Evolutionary conservation across 2,329 filamentous ascomycete genomes (phyloP), one percentile per base, ranked within the genome.

Genomic region (Diaporthe sp.): DNA sequence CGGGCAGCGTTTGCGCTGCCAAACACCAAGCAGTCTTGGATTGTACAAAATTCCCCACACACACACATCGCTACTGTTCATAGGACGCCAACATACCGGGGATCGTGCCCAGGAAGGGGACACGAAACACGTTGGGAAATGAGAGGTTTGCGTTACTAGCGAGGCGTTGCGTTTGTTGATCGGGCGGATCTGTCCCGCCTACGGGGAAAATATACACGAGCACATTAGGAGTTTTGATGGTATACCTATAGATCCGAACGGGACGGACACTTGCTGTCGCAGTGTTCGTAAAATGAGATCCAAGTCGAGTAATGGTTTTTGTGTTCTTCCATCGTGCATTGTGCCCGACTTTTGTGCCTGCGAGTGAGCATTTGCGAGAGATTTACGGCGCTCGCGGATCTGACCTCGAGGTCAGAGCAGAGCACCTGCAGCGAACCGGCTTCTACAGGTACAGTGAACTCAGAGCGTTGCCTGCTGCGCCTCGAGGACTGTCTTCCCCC

Each of bases 151-250:
- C 65, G 58, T 65, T 65, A 37, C 34, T 31, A 73, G 71, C 71
- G 71, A 65, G 71, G 71, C 71, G 58, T 73, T 73, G n/a, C 34
- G 58, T 65, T 65, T 61, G 71, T 42, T 44, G 34, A 37, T 44
- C n/a, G 49, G 65, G 65, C 46, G 65, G 34, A 37, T 69, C 13
- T 12, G n/a, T 5, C 31, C 34, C 25, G 44, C 17, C 17, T 15
- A 31, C 10, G 44, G 62, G 62, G 8, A n/a, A 53, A 55, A 51
- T 55, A 55, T 42, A 69, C 65, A 69, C 62, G 34, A 69, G n/a
- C 49, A 55, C 65, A 69, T 55, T n/a, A 71, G 58, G 58, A 53
- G 22, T 53, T 42, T 73, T 57, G 58, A 37, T 46, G 25, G 25
- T 42, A 65, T 73, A 37, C 34, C 58, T 65, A 61, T 42, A 46